Evolutionary conservation across 768 basidiomycete species (phyloP).

Genomic region (Candolleomyces eurysporus): DNA sequence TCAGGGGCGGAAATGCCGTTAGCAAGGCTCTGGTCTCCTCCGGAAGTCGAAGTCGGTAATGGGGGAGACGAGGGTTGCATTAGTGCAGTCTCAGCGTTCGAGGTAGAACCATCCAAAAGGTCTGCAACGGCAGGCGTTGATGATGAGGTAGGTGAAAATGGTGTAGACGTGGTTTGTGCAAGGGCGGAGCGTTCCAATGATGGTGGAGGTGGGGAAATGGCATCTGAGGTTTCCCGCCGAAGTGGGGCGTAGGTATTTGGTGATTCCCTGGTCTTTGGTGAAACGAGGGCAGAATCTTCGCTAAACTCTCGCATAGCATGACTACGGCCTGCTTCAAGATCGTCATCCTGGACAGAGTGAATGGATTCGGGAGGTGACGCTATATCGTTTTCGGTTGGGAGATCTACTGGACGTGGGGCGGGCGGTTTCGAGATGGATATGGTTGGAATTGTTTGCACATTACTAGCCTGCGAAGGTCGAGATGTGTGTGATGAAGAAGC

Average conservation of each 20-base stretch:
- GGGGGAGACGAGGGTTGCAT: constrained; percentile 30
- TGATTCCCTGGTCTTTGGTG: constrained; percentile 15
- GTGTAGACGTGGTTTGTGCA: neutral
- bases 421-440: constrained; percentile 71
- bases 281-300: constrained; percentile 24
- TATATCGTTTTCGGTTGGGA: constrained; percentile 67
- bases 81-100: constrained; percentile 33
- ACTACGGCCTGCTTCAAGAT: constrained; percentile 49
- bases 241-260: constrained; percentile 20
- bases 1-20: neutral
- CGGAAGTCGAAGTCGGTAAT: neutral
- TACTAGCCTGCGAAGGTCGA: constrained; percentile 15
- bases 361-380: constrained; percentile 46
- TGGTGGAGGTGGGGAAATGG: constrained; percentile 18
- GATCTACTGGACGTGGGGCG: constrained; percentile 63
- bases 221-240: constrained; percentile 23
- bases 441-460: constrained; percentile 37
- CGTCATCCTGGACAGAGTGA: constrained; percentile 39
- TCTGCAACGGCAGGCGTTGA: constrained; percentile 34
- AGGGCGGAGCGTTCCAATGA: constrained; percentile 16
- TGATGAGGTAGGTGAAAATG: constrained; percentile 11
- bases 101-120: constrained; percentile 46
- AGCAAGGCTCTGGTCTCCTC: neutral
- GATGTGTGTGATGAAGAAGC: constrained; percentile 19
- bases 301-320: constrained; percentile 28